These are phyloP conservation scores for Nicotiana tomentosiformis DNA, from an alignment of 257 asterid genomes.

Conservation along the genomic window DNA sequence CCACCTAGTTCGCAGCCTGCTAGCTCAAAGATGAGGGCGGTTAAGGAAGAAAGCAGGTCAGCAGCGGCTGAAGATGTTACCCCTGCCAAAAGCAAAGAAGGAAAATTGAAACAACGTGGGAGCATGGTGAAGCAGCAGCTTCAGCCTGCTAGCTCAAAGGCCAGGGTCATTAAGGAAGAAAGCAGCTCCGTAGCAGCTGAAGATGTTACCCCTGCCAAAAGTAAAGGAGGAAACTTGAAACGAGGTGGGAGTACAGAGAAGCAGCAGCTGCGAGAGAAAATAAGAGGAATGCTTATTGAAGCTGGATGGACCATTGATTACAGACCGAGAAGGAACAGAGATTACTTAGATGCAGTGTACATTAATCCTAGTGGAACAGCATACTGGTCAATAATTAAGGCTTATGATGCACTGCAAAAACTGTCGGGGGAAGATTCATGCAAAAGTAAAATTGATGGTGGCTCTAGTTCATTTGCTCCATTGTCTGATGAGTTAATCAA, in stretches of 20 bases:
- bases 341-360: constrained; percentile 92
- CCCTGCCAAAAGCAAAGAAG: constrained; percentile 21
- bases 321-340: constrained; percentile 92
- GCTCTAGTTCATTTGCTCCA: constrained; percentile 58
- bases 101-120: constrained; percentile 63
- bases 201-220: constrained; percentile 15
- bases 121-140: constrained; percentile 85
- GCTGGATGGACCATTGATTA: constrained; percentile 93
- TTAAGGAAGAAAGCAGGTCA: constrained; percentile 45
- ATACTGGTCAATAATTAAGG: constrained; percentile 94
- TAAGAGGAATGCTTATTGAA: constrained; percentile 72
- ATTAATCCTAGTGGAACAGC: constrained; percentile 87
- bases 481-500: constrained; percentile 69
- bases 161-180: constrained; percentile 52
- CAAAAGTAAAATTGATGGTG: constrained; percentile 33
- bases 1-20: constrained; percentile 46
- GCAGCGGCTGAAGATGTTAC: constrained; percentile 16
- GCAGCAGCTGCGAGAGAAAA: constrained; percentile 80
- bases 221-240: constrained; percentile 40
- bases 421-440: constrained; percentile 49
- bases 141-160: constrained; percentile 48
- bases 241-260: constrained; percentile 90
- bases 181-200: constrained; percentile 22
- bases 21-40: constrained; percentile 46
- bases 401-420: constrained; percentile 87